Base-by-base conservation (phyloP, 2,329 filamentous ascomycete genomes). In the Colletotrichum costaricense region DNA sequence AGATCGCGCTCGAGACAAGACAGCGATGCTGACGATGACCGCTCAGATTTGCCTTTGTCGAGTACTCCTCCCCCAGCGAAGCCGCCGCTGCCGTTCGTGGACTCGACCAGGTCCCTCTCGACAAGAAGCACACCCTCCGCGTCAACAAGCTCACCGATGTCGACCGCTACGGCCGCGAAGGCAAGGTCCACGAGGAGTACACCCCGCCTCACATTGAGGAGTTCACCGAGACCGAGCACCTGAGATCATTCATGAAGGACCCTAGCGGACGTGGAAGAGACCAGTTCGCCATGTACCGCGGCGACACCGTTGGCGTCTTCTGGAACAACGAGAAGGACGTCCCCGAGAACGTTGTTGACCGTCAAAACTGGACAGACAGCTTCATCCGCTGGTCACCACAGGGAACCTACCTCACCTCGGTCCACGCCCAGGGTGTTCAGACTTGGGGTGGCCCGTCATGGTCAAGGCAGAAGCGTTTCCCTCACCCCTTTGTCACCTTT, bases 61-160 rank as follows among this genome's bases (percentile, higher is more conserved):
- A 99, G 84, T 99, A 96, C 85, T 93, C 95, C 75, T 95, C 95
- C 14, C 89, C 97, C 70, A 94, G 93, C 80, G 95, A 98, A 87
- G 97, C 97, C 33, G 89, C 94, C 69, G 94, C 94, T 67, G 97
- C 96, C 69, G 94, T 95, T 78, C 95, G 97, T 83, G 91, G 94
- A 79, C 93, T 99, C 73, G 92, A 99, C 84, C 91, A 91, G 79
- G 92, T 93, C 6, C 91, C 96, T 57, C 93, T 99, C 80, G 97
- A 99, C 87, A 98, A 97, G 90, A 98, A 93, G 87, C 95, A 99
- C 89, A 98, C 91, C 65, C 91, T 99, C 78, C 90, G 93, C 76
- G 95, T 99, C 79, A 99, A 99, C 91, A 99, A 99, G 86, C 90
- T 99, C 79, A 98, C 95, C 79, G 97, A 99, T 82, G 95, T 99